phyloP scores from a whole-genome alignment of 2,329 filamentous ascomycete species.

The Graphium sp. region DNA sequence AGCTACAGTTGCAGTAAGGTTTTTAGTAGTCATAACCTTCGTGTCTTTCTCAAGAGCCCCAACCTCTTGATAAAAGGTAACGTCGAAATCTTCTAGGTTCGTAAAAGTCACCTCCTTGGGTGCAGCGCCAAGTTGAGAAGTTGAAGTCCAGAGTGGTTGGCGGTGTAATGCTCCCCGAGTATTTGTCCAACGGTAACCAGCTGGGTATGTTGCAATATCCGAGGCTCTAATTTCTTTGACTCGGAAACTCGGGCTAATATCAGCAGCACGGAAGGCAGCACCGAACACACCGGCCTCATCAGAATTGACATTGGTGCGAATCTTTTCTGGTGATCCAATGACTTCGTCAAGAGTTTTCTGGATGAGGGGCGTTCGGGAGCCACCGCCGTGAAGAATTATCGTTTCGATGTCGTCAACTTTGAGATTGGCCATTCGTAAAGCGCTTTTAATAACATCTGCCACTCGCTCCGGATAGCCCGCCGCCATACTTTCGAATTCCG shows the following conservation, averaged over 20 bases:
- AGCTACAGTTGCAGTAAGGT: constrained; percentile 70
- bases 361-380: constrained; percentile 81
- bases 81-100: constrained; percentile 65
- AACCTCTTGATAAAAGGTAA: constrained; percentile 64
- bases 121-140: constrained; percentile 56
- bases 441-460: constrained; percentile 50
- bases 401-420: constrained; percentile 66
- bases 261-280: constrained; percentile 83
- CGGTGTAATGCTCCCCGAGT: constrained; percentile 54
- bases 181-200: constrained; percentile 58
- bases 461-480: constrained; percentile 53
- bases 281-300: constrained; percentile 95
- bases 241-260: constrained; percentile 85
- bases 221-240: constrained; percentile 86
- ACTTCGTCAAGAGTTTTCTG: constrained; percentile 73
- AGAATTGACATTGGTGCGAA: constrained; percentile 88
- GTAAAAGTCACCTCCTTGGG: constrained; percentile 75
- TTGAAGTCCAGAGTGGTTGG: constrained; percentile 70
- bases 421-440: constrained; percentile 57
- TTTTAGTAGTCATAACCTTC: constrained; percentile 56
- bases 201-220: constrained; percentile 61
- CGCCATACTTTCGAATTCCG: constrained; percentile 67
- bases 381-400: constrained; percentile 84
- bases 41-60: constrained; percentile 41
- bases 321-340: constrained; percentile 56